A percentile compares a stretch with the other conserved stretches of the same genome.
Evolutionary conservation across 495 filamentous ascomycete species (phyloP).

Genomic region (Patellaria atrata): DNA sequence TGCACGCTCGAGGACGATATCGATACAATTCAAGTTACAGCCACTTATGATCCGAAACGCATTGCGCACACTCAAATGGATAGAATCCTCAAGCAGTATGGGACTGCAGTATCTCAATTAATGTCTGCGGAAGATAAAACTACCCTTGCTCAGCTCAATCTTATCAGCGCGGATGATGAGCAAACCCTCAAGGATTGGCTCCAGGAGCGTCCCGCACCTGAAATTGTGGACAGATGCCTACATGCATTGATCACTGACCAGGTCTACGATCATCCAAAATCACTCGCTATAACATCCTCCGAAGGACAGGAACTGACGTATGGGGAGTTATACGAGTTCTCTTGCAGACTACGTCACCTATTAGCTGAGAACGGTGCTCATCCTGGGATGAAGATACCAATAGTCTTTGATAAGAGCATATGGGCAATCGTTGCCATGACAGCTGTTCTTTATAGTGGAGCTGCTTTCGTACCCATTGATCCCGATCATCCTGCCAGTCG

Average conservation of each 20-base stretch:
- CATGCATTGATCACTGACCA: neutral
- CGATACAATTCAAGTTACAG: slow-evolving; percentile 6
- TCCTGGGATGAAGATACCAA: neutral
- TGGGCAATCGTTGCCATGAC: slow-evolving; percentile 3
- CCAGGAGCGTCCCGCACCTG: too few species aligned
- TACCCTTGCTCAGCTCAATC: too few species aligned
- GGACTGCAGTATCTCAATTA: too few species aligned
- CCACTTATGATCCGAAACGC: slow-evolving; percentile 11
- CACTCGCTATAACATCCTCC: slow-evolving; percentile 4
- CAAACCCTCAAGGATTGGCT: too few species aligned
- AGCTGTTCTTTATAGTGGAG: slow-evolving; percentile 3
- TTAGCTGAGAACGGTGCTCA: neutral
- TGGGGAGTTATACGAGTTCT: neutral
- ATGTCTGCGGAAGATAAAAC: too few species aligned
- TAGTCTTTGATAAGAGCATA: slow-evolving; percentile 6
- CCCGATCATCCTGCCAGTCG: neutral
- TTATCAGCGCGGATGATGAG: too few species aligned
- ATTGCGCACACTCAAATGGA: slow-evolving; percentile 10
- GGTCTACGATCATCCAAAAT: neutral
- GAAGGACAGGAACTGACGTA: slow-evolving; percentile 4
- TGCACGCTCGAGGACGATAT: slow-evolving; percentile 7
- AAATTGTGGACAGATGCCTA: slow-evolving; percentile 1
- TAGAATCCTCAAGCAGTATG: slow-evolving; percentile 16
- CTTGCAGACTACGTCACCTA: neutral
- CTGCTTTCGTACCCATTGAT: slow-evolving; percentile 1